Base-by-base conservation (phyloP, 345 rosid species). In the Alliaria petiolata region DNA sequence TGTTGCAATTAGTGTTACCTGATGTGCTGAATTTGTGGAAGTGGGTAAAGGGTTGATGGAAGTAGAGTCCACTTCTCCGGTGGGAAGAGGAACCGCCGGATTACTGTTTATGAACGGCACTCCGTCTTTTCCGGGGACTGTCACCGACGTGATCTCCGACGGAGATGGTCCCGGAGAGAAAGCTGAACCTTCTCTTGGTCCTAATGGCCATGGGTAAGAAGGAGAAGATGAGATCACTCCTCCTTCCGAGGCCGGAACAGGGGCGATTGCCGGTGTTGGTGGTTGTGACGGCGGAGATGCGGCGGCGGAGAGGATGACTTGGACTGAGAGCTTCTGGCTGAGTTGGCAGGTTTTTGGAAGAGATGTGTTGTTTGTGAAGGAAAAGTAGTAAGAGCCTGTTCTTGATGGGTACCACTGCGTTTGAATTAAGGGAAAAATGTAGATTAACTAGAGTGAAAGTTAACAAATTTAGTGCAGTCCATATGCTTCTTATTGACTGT, bases 81-180 rank as follows among this genome's bases (percentile, higher is more conserved):
- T 95, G 3, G 99, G 99, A 78, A 93, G 74, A 28, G 99, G 96
- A 78, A 93, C 97, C 1, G 97, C 97, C 0, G 99, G 97, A 57
- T 91, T 95, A 58, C 99, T 95, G 49, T 83, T 91, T 15, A 91
- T 95, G 47, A 95, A 95, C 3, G 97, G 96, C 9, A 87, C 84
- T 26, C 89, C 90, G 1, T 86, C 85, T 81, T 86, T 91, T 19
- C 83, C 92, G 0, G 98, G 93, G 63, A 71, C 77, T 8, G 80
- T 52, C 12, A 78, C 76, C 0, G 90, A 84, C 0, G 92, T 79
- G 67, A 57, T 81, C 20, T 74, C 81, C 33, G 73, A 63, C 0
- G 97, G 92, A 43, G 84, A 79, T 6, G 90, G 90, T 28, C 85
- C 83, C 0, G 92, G 98, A 2, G 96, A 82, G 65, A 69, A 80